Evolutionary conservation across 2,329 filamentous ascomycete species (phyloP).

Genomic region (Aspergillus glaucus): DNA sequence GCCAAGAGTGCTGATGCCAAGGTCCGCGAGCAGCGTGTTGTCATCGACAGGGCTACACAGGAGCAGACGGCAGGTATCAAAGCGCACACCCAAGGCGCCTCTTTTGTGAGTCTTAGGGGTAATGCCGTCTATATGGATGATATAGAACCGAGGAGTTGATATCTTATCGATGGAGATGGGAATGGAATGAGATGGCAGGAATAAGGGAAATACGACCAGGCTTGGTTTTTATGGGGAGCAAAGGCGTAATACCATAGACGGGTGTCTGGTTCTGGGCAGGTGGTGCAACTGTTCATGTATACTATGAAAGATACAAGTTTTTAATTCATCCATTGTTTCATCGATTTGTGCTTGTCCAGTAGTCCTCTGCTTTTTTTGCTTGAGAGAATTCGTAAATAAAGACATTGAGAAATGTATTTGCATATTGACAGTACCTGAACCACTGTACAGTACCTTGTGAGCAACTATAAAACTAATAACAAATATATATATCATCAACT

Average conservation of each 20-base stretch:
- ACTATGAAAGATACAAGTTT: neutral
- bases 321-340: no score
- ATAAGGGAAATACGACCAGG: no score
- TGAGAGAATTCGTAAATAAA: no score
- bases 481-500: no score
- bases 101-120: slow-evolving; percentile 24
- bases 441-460: no score
- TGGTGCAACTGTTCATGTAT: neutral
- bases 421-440: no score
- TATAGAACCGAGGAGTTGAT: slow-evolving; percentile 7
- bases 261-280: neutral
- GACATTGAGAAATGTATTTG: no score
- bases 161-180: no score
- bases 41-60: slow-evolving; percentile 13
- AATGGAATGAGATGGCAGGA: no score
- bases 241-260: neutral
- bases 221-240: neutral
- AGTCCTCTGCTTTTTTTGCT: no score
- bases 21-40: slow-evolving; percentile 15
- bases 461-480: no score
- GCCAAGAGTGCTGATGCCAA: slow-evolving; percentile 19
- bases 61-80: slow-evolving; percentile 21
- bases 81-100: slow-evolving; percentile 16
- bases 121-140: slow-evolving; percentile 29
- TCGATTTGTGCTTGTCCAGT: no score